phyloP scores from a whole-genome alignment of 1,284 basidiomycete species.

The Flammula alnicola region DNA sequence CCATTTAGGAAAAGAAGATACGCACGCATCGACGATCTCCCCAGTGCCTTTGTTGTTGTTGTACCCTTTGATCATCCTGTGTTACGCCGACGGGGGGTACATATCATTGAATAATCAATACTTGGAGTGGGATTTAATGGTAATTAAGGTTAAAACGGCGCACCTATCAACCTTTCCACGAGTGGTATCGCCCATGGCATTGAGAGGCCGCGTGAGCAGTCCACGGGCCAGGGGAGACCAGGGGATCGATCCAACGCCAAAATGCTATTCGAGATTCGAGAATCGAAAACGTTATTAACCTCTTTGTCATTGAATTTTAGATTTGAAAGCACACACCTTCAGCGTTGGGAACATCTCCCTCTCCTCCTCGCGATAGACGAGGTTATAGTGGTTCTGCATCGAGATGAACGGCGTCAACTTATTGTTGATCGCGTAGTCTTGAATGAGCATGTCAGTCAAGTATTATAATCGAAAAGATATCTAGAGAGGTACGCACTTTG shows the following conservation, averaged over 20 bases:
- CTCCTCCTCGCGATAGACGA: conserved; percentile 70
- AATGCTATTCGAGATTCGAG: conserved; percentile 29
- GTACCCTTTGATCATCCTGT: conserved; percentile 10
- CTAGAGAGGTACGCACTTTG: conserved; percentile 42
- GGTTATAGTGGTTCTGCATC: conserved; percentile 70
- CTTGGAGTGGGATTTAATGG: not conserved
- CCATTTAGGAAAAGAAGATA: not conserved
- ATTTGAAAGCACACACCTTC: conserved; percentile 39
- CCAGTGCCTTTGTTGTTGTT: not conserved
- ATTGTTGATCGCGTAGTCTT: conserved; percentile 53
- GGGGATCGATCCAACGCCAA: conserved; percentile 49
- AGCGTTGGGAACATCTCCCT: conserved; percentile 69
- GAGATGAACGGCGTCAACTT: conserved; percentile 68
- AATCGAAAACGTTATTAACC: not conserved
- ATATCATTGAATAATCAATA: not conserved
- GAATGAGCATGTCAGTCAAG: not conserved
- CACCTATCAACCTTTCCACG: conserved; percentile 41
- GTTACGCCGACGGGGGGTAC: not conserved
- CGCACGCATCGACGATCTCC: conserved; percentile 39
- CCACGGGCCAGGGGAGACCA: conserved; percentile 59
- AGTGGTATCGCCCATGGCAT: conserved; percentile 31
- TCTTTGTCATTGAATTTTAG: too few relatives aligned
- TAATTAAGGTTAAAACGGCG: conserved; percentile 5
- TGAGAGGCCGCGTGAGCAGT: conserved; percentile 47
- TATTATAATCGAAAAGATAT: not conserved